phyloP scores from a whole-genome alignment of 225 moss, liverwort and hornwort species.

The Neckera pumila region DNA sequence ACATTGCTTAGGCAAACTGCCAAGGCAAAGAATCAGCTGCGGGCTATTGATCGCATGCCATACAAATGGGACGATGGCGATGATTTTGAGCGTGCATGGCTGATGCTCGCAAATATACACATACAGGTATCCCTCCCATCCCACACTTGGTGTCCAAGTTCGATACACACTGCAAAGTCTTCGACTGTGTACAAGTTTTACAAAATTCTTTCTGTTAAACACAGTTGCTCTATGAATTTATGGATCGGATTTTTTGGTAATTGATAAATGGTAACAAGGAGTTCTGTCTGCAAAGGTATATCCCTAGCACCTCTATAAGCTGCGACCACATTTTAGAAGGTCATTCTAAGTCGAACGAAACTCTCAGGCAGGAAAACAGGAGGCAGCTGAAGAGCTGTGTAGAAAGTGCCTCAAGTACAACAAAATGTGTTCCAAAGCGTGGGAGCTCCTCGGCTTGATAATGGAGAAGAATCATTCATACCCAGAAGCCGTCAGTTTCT shows the following conservation, averaged over 20 bases:
- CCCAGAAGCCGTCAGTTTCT: conserved; percentile 36
- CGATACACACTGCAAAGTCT: not conserved
- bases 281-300: not conserved
- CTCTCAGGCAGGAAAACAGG: conserved; percentile 60
- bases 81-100: conserved; percentile 82
- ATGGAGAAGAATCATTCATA: conserved; percentile 61
- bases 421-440: conserved; percentile 68
- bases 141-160: not conserved
- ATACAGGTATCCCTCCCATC: conserved; percentile 24
- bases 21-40: conserved; percentile 72
- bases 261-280: not conserved
- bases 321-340: not conserved
- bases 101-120: conserved; percentile 75
- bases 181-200: not conserved
- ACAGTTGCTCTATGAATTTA: not conserved
- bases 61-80: conserved; percentile 88
- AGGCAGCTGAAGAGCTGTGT: conserved; percentile 72
- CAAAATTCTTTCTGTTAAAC: not conserved
- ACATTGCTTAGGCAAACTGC: conserved; percentile 49
- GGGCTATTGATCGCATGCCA: conserved; percentile 56
- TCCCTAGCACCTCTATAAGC: not conserved
- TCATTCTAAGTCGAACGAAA: not conserved
- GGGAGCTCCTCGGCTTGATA: conserved; percentile 60
- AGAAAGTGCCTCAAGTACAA: conserved; percentile 78
- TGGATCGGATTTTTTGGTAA: not conserved